Base-by-base conservation (phyloP, 1,139 yeast genomes). In the Hansenula lynferdii region DNA sequence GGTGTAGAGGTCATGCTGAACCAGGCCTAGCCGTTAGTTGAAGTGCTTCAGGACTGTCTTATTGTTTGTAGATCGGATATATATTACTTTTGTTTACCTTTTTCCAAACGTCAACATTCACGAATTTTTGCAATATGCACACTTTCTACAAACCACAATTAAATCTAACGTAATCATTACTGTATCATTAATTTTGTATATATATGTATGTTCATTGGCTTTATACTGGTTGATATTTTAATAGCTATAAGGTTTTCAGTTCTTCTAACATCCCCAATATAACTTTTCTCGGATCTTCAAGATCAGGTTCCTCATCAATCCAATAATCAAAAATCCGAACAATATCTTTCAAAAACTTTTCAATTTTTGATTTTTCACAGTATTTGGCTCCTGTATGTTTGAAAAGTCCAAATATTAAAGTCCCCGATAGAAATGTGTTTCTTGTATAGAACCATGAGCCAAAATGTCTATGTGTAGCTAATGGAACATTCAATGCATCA, bases 391-490 rank as follows among this genome's bases (percentile, higher is more conserved):
- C 29, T 11, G 45, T 41, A 21, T 43, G 44, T 16, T 37, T 31
- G 29, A 36, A 47, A 14, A 51, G 24, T 6, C 37, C 45, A 29
- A 39, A 41, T 0, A 42, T 26, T 15, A 47, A 12, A 18, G 38
- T 9, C 3, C 38, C 38, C 6, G 41, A 36, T 8, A 43, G 28
- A 9, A 47, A 43, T 12, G 40, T 36, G 14, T 47, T 48, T 35
- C 53, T 42, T 2, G 40, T 31, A 26, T 47, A 51, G 32, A 50
- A 48, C 56, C 56, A 51, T 2, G 53, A 49, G 1, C 56, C 56
- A 27, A 42, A 47, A 36, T 51, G 54, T 23, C 56, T 39, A 30
- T 51, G 56, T 1, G 45, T 39, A 1, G 54, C 50, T 12, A 51
- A 26, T 25, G 52, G 48, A 3, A 49, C 37, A 20, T 45, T 45